Evolutionary conservation across 352 stramenopile species (phyloP), one percentile per base, ranked within the genome.

Genomic region (Hyphochytrium catenoides): DNA sequence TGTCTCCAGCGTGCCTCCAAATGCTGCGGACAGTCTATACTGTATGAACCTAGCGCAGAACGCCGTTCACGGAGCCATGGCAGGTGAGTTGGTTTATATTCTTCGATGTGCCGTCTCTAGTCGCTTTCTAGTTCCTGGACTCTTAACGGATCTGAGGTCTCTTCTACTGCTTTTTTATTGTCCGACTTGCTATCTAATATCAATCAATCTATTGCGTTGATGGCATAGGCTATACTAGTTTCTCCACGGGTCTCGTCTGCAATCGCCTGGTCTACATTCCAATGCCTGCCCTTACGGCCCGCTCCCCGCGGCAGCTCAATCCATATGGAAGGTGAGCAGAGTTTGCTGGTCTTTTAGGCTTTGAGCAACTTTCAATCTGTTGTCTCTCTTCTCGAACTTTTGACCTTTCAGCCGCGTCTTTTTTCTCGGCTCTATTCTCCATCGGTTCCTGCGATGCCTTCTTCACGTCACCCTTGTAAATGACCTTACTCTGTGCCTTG

Each of bases 11-110:
- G 77, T 95, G 43, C 67, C 84, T 17, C 79, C 87, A 20, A 95
- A 94, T 50, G 70, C 78, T 16, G 73, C 73, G 26, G 87, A 96
- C 48, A 75, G 56, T 44, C 51, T 95, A 31, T 94, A 96, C 55
- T 96, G 89, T 56, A 92, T 95, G 79, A 73, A 95, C 51, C 66
- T 97, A 12, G 81, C 74, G 20, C 86, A 98, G 59, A 96, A 96
- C 57, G 87, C 87, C 15, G 90, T 96, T 31, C 90, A 98, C 50
- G 90, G 86, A 31, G 74, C 83, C 27, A 97, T 98, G 88, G 87
- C 87, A 9, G 90, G n/a, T n/a, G n/a, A n/a, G n/a, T n/a, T n/a
- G n/a, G n/a, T n/a, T n/a, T n/a, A n/a, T n/a, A n/a, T n/a, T n/a
- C n/a, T n/a, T n/a, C n/a, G n/a, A n/a, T n/a, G n/a, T n/a, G n/a